Evolutionary conservation across 2,329 filamentous ascomycete species (phyloP), one percentile per base, ranked within the genome.

Genomic region (Thielaviopsis ethacetica): DNA sequence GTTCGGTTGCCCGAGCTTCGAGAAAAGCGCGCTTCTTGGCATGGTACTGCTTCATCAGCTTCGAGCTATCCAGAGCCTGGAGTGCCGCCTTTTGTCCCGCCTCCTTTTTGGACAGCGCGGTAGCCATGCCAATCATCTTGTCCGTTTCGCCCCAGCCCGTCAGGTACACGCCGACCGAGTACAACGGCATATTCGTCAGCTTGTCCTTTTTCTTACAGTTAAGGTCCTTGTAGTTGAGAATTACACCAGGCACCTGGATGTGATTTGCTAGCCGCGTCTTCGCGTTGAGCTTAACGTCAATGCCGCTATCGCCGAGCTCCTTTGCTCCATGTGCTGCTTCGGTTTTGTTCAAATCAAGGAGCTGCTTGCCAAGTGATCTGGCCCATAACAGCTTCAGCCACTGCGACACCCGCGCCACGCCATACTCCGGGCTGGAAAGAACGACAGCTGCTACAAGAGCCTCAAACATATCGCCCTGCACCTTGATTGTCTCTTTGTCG

Each of bases 391-490:
- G 72, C 56, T 81, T 84, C 53, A 96, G 72, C 89, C 90, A 97
- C 15, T 76, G 68, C 56, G 84, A 77, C 1, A 79, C 83, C 1
- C 75, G 76, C 7, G 69, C 63, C 53, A 85, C 78, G 0, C 91
- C 90, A 53, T 80, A 68, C 2, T 72, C 70, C 0, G 81, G 76
- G 65, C 89, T 80, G 0, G 84, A 83, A 1, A 88, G 72, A 38
- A 95, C 78, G 5, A 91, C 71, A 2, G 86, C 91, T 9, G 86
- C 91, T 17, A 95, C 81, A 65, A 94, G 96, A 0, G 91, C 86
- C 69, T 97, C 91, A 65, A 96, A 94, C 19, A 96, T 78, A 67
- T 97, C 91, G 9, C 85, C 91, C 59, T 86, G 76, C 10, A 89
- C 82, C 69, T 96, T 96, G 15, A 74, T 78, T 61, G 79, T 76